Evolutionary conservation across 768 basidiomycete species (phyloP).

Genomic region (Pholiota molesta): DNA sequence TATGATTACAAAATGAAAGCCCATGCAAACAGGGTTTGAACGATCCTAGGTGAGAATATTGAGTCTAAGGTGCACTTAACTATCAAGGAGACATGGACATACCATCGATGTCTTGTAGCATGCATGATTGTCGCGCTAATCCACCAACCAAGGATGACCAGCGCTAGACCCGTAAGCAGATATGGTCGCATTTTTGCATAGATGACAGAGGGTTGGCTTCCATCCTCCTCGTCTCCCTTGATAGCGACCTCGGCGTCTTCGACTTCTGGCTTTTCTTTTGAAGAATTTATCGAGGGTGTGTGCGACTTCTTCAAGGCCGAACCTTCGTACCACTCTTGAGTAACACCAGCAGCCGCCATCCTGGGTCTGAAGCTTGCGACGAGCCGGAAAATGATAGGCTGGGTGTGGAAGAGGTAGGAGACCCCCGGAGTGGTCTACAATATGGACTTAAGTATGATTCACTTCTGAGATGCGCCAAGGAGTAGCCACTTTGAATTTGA

Average conservation of each 20-base stretch:
- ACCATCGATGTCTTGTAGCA: constrained; percentile 79
- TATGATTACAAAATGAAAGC: constrained; percentile 70
- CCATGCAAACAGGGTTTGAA: constrained; percentile 84
- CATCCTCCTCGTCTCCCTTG: not conserved
- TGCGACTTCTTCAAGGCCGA: constrained; percentile 22
- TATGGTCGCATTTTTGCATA: constrained; percentile 38
- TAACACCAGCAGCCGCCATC: constrained; percentile 9
- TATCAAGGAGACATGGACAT: constrained; percentile 24
- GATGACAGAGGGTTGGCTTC: not conserved
- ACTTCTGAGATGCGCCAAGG: not conserved
- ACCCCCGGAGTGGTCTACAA: not conserved
- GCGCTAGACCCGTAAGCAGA: constrained; percentile 53
- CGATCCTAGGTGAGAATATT: constrained; percentile 52
- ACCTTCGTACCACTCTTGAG: constrained; percentile 1
- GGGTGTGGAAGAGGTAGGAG: not conserved
- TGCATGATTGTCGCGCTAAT: constrained; percentile 70
- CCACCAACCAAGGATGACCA: constrained; percentile 84
- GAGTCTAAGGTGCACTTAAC: constrained; percentile 10
- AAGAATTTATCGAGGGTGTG: constrained; percentile 57
- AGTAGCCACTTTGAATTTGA: not conserved
- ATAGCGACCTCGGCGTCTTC: not conserved
- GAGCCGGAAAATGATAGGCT: not conserved
- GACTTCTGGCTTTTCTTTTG: constrained; percentile 13
- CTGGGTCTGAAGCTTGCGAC: not conserved
- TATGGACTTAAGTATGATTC: not conserved